Base-by-base conservation (phyloP, 306 rosid species). In the Trifolium fragiferum region DNA sequence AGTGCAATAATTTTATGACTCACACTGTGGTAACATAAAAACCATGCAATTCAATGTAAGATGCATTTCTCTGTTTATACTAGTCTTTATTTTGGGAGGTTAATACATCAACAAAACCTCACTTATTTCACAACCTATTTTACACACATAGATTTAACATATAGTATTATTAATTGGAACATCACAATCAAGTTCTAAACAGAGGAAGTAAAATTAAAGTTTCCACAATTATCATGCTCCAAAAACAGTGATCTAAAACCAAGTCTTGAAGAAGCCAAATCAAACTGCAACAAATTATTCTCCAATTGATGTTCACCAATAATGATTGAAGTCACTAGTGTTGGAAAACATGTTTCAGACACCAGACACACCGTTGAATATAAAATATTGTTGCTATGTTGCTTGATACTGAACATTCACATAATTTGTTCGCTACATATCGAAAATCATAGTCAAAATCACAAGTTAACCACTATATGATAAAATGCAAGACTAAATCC, bases 291-390 rank as follows among this genome's bases (percentile, higher is more conserved):
- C 44, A 91, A 68, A 41, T 85, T 87, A 15, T 91, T 81, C 78
- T 86, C 89, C 53, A 91, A 35, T 14, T 87, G 89, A 64, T 81
- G 81, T 2, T 82, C 87, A 8, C 90, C 90, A 6, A 92, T 89
- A 12, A 82, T 86, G 47, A 92, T 86, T 1, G 90, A 68, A 18
- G 92, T 85, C 40, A n/a, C n/a, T n/a, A n/a, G n/a, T n/a, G n/a
- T n/a, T n/a, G n/a, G n/a, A n/a, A n/a, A n/a, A n/a, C n/a, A n/a
- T n/a, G n/a, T n/a, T n/a, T n/a, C n/a, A n/a, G n/a, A n/a, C n/a
- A n/a, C n/a, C n/a, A n/a, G 20, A n/a, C 19, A 19, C 30, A 3
- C 30, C 10, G 19, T 19, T 2, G 54, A 53, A 53, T 19, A 19
- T 18, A 20, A 51, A n/a, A n/a, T n/a, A n/a, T n/a, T n/a, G n/a